phyloP scores from a whole-genome alignment of 2,329 filamentous ascomycete species.

The Thelonectria rubi region DNA sequence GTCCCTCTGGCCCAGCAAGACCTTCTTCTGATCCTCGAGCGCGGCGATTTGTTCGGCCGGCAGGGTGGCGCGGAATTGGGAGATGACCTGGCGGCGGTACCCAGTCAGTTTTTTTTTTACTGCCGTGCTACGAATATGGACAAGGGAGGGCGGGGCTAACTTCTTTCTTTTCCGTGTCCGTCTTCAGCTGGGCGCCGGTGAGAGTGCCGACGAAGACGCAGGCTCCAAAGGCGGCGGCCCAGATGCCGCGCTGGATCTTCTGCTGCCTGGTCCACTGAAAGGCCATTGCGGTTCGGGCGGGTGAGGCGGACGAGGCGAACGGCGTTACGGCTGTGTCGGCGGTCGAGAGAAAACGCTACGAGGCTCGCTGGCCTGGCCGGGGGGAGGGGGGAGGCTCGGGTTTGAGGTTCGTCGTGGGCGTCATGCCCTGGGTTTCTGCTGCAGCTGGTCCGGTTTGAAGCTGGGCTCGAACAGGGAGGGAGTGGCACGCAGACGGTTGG shows the following conservation, averaged over 20 bases:
- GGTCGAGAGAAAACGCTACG: not conserved
- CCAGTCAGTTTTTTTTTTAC: not conserved
- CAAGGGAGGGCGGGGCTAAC: conserved; percentile 41
- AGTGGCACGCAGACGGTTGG: too few relatives aligned
- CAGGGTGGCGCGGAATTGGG: conserved; percentile 51
- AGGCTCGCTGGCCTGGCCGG: conserved; percentile 37
- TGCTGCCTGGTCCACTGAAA: conserved; percentile 45
- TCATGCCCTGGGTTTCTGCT: conserved; percentile 24
- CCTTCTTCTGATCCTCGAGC: conserved; percentile 54
- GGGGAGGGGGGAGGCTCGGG: conserved; percentile 29
- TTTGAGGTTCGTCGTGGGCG: conserved; percentile 33
- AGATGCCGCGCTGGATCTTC: conserved; percentile 47
- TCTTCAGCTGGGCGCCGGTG: conserved; percentile 61
- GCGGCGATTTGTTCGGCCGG: conserved; percentile 56
- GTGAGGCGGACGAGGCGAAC: conserved; percentile 26
- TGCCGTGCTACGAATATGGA: too few relatives aligned
- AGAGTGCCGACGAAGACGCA: conserved; percentile 57
- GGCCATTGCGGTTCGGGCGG: conserved; percentile 22
- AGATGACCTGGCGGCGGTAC: conserved; percentile 41
- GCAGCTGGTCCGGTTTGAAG: conserved; percentile 6
- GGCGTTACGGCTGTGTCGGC: conserved; percentile 30
- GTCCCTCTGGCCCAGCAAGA: conserved; percentile 50
- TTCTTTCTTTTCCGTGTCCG: conserved; percentile 56
- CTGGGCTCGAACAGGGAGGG: not conserved
- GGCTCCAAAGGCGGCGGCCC: conserved; percentile 57